Evolutionary conservation across 2,329 filamentous ascomycete species (phyloP), one percentile per base, ranked within the genome.

Genomic region (Helotiales sp.): DNA sequence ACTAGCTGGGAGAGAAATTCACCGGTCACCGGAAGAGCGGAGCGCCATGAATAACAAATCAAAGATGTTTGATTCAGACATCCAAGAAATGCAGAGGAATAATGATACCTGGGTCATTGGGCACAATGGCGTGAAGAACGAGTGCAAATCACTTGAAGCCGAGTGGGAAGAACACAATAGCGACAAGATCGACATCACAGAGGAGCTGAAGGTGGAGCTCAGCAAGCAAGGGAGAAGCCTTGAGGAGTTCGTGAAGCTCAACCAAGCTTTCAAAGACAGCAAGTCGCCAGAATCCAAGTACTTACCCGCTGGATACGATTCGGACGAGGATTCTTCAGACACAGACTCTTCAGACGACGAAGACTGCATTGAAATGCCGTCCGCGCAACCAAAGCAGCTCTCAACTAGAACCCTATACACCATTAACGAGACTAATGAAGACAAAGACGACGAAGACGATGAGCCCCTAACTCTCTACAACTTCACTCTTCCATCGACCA

Each of bases 371-470:
- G n/a, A n/a, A 51, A 36, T 51, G 30, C 17, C 31, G 15, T n/a
- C n/a, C n/a, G n/a, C n/a, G 7, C 15, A 36, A 36, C 17, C 31
- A n/a, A 51, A 51, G 17, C 27, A 51, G 13, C n/a, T 36, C 19
- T 22, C 29, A 36, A 19, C 15, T 7, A 24, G 27, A 1, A 25
- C 31, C n/a, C 9, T 36, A 15, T 46, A 29, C 9, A 31, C 31
- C 5, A 13, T 17, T 8, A 31, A 48, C 9, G 29, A 54, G 4
- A n/a, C 25, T 13, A 17, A 25, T 24, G 19, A 34, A 15, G 53
- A 55, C 5, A 42, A 38, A 7, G 53, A 50, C 19, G 53, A 50
- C 7, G 44, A 55, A 2, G 53, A 55, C 12, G 46, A 49, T 22
- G 22, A 36, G 10, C 44, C 49, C 22, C 44, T 55, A 4, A n/a